Evolutionary conservation across 345 rosid species (phyloP), one percentile per base, ranked within the genome.

Genomic region (Eucalyptus guilfoylei): DNA sequence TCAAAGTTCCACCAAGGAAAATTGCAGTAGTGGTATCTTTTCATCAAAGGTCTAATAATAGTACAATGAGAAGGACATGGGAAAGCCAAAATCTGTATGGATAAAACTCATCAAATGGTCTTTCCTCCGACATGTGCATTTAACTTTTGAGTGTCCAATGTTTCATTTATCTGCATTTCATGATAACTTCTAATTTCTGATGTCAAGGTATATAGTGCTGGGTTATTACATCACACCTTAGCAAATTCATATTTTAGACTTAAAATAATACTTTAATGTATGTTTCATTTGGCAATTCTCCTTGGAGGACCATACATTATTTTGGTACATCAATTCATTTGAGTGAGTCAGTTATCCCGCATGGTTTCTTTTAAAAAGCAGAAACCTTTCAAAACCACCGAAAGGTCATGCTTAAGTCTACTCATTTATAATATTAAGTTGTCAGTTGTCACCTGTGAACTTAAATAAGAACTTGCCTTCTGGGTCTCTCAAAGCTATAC

Each of bases 311-410:
- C 26, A 26, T 24, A 28, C 45, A 45, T 58, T 60, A n/a, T 67
- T 86, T 89, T 49, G 49, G 40, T 67, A 45, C 50, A 45, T 48
- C n/a, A 48, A 85, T 85, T 86, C 49, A 58, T 44, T 42, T 72
- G 88, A 11, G 42, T 32, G n/a, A 86, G 45, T 42, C 30, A 19
- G 62, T 50, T 34, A 34, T 12, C 28, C 30, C 30, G 12, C 87
- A 11, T 49, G 30, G 44, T 6, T 76, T 76, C 47, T 89, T 89
- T 85, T 89, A 85, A 80, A 45, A 87, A 30, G 64, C 26, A 86
- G 64, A 86, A 92, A 87, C 93, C 93, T 90, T 93, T 91, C 90
- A 88, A 55, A 91, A 90, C 89, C 64, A 23, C 89, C 89, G 88
- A 90, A 72, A 91, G 91, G 86, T 90, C 90, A 87, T 64, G 62